These are phyloP conservation scores for Paecilomyces sp. DNA, from an alignment of 2,329 filamentous ascomycete genomes.

Conservation along the genomic window DNA sequence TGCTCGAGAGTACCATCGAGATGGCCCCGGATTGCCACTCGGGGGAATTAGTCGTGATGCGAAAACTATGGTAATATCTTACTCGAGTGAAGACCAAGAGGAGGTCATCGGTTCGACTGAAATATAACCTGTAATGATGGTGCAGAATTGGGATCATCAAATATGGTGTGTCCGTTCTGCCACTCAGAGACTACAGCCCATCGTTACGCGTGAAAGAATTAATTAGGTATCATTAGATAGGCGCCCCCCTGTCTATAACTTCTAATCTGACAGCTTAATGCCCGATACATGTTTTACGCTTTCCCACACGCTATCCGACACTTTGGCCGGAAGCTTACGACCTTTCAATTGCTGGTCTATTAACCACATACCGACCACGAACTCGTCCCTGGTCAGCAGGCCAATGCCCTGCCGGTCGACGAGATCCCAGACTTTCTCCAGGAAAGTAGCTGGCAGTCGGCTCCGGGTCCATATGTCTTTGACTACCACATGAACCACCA, in stretches of 20 bases:
- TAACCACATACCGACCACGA: constrained; percentile 45
- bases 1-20: too few species aligned
- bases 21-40: too few species aligned
- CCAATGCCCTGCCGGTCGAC: constrained; percentile 32
- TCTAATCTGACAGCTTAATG: constrained; percentile 19
- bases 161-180: neutral
- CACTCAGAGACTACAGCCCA: neutral
- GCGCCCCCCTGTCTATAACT: neutral
- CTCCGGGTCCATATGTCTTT: constrained; percentile 45
- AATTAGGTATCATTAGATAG: neutral
- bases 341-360: constrained; percentile 43
- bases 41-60: too few species aligned
- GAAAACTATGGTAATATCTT: too few species aligned
- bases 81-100: too few species aligned
- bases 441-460: constrained; percentile 27
- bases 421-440: constrained; percentile 42
- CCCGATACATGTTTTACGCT: constrained; percentile 36
- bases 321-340: constrained; percentile 37
- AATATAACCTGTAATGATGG: too few species aligned
- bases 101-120: too few species aligned
- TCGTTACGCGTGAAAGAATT: neutral
- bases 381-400: constrained; percentile 38
- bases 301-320: constrained; percentile 42
- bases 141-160: neutral
- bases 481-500: constrained; percentile 40